Percentiles rank a stretch among this genome's conserved stretches.
Evolutionary conservation across 371 early-diverging fungal species (phyloP).

Genomic region (Mortierella sp.): DNA sequence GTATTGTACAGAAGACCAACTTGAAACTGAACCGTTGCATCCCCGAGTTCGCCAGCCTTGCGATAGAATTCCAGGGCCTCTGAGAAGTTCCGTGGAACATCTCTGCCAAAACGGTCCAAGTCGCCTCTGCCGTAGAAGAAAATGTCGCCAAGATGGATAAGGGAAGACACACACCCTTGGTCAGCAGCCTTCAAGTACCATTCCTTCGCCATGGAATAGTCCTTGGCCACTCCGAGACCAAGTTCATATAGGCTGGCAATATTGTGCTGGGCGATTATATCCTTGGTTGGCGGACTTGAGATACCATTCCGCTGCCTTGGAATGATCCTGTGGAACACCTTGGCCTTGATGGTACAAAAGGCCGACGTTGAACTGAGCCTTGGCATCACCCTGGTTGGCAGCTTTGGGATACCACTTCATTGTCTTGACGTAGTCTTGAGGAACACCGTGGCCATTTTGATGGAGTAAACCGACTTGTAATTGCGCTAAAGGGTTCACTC

Average conservation of each 20-base stretch:
- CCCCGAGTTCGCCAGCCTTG: background rate
- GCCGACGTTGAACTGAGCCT: too few species aligned
- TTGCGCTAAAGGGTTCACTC: background rate
- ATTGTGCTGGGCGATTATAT: background rate
- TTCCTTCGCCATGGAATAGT: background rate
- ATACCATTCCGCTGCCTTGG: too few species aligned
- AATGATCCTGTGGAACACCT: too few species aligned
- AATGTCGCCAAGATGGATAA: too few species aligned
- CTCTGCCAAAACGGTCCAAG: too few species aligned
- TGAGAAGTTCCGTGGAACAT: background rate
- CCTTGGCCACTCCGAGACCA: too few species aligned
- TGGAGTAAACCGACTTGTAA: background rate
- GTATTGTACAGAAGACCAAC: background rate
- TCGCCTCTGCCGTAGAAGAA: too few species aligned
- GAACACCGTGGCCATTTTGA: background rate
- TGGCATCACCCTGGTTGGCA: too few species aligned
- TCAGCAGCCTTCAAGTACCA: background rate
- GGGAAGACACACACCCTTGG: too few species aligned
- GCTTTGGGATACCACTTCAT: background rate
- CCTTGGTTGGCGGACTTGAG: background rate
- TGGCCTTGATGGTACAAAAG: too few species aligned
- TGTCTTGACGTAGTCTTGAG: background rate
- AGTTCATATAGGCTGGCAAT: background rate
- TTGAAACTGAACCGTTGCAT: too few species aligned
- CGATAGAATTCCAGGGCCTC: background rate